These are phyloP conservation scores for Podila verticillata DNA, from an alignment of 192 early-diverging fungal species.

Conservation along the genomic window DNA sequence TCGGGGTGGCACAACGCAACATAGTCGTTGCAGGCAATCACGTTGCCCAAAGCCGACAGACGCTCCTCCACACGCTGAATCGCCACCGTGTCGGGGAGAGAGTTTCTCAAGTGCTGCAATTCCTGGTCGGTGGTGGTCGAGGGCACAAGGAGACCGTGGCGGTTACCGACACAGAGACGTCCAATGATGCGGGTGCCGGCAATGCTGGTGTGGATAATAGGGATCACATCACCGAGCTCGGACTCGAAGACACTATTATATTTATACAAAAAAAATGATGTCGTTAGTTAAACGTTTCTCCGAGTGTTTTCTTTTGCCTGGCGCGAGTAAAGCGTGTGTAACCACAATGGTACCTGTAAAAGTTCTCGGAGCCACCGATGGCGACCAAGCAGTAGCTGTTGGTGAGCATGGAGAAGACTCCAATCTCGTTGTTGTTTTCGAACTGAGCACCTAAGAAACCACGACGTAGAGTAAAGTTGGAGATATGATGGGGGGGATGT, in stretches of 20 bases:
- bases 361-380: conserved; percentile 98
- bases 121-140: conserved; percentile 97
- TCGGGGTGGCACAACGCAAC: conserved; percentile 98
- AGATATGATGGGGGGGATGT: background rate
- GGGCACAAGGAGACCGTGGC: conserved; percentile 94
- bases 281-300: too few species aligned
- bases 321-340: background rate
- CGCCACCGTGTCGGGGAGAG: conserved; percentile 89
- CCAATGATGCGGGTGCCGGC: conserved; percentile 97
- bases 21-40: conserved; percentile 99
- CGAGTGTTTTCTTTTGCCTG: background rate
- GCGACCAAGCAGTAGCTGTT: conserved; percentile 98
- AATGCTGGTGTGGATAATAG: conserved; percentile 96
- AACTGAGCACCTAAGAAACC: conserved; percentile 85
- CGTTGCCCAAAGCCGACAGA: conserved; percentile 96
- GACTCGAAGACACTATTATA: conserved; percentile 87
- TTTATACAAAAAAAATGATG: background rate
- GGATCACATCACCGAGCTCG: conserved; percentile 94
- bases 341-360: conserved; percentile 90
- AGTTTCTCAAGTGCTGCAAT: conserved; percentile 96
- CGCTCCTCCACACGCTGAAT: conserved; percentile 99
- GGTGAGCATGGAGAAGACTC: conserved; percentile 96
- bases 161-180: conserved; percentile 93
- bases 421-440: conserved; percentile 99
- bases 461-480: background rate